phyloP scores from a whole-genome alignment of 768 basidiomycete species.

The Lactarius deliciosus region DNA sequence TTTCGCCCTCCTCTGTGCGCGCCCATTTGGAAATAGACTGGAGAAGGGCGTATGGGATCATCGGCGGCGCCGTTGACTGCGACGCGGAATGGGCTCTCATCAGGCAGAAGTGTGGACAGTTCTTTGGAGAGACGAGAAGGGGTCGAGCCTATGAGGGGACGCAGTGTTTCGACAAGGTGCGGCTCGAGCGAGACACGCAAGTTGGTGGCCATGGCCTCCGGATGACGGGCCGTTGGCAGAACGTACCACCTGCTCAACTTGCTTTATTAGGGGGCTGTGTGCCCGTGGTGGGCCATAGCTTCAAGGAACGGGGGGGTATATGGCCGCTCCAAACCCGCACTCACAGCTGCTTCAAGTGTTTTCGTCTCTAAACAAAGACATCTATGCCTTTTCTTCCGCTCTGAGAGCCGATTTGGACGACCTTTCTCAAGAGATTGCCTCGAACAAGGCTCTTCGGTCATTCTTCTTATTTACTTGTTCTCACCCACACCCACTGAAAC shows the following conservation, averaged over 20 bases:
- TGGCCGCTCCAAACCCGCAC: conserved; percentile 6
- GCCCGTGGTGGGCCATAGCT: not conserved
- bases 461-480: not conserved
- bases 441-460: conserved; percentile 25
- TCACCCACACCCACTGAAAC: not conserved
- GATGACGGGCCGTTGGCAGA: not conserved
- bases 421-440: conserved; percentile 20
- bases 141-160: conserved; percentile 45
- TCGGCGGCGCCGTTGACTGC: conserved; percentile 22
- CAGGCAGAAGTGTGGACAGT: conserved; percentile 43
- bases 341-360: conserved; percentile 18
- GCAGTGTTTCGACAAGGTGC: conserved; percentile 55
- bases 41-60: conserved; percentile 64
- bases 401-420: conserved; percentile 9
- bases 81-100: conserved; percentile 21
- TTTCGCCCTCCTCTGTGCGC: conserved; percentile 49
- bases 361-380: conserved; percentile 5
- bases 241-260: not conserved
- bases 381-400: not conserved
- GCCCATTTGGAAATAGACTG: conserved; percentile 66
- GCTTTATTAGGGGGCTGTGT: conserved; percentile 7
- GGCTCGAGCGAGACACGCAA: conserved; percentile 68
- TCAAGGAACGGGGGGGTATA: not conserved
- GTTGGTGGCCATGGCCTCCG: conserved; percentile 24
- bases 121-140: conserved; percentile 46